phyloP scores from a whole-genome alignment of 176 grass and related monocot species.

The Carex cristatella region DNA sequence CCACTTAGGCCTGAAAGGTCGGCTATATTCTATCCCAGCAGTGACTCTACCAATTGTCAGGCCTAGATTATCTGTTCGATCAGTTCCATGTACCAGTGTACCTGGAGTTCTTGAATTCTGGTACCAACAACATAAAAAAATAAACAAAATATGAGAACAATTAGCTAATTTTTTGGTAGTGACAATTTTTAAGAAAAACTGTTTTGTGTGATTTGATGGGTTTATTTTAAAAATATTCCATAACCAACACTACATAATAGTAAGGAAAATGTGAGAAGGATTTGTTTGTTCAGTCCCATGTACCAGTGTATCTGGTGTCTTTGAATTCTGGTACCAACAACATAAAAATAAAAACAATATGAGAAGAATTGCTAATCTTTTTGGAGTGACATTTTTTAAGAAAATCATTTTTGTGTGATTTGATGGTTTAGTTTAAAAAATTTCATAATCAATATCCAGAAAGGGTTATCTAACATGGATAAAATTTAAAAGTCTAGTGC shows the following conservation, averaged over 20 bases:
- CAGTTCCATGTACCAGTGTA: constrained; percentile 27
- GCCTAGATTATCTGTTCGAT: constrained; percentile 36
- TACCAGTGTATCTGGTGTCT: constrained; percentile 75
- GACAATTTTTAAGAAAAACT: background rate
- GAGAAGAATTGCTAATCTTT: background rate
- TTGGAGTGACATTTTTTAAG: background rate
- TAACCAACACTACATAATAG: background rate
- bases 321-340: constrained; percentile 64
- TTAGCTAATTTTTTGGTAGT: background rate
- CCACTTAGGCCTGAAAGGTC: constrained; percentile 87
- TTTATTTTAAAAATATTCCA: background rate
- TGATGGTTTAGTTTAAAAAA: background rate
- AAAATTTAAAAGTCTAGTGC: background rate
- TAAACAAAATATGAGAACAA: background rate
- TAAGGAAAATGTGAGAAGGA: background rate
- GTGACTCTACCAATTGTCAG: constrained; percentile 74
- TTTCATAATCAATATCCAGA: background rate
- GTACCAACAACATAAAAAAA: constrained; percentile 24
- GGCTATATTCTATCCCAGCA: constrained; percentile 81
- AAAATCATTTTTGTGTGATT: background rate
- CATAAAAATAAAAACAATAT: background rate
- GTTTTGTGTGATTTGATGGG: background rate
- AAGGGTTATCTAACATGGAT: background rate
- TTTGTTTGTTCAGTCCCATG: constrained; percentile 59
- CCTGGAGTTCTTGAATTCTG: constrained; percentile 74